phyloP scores from a whole-genome alignment of 306 rosid genomes.

The Casuarina glauca region DNA sequence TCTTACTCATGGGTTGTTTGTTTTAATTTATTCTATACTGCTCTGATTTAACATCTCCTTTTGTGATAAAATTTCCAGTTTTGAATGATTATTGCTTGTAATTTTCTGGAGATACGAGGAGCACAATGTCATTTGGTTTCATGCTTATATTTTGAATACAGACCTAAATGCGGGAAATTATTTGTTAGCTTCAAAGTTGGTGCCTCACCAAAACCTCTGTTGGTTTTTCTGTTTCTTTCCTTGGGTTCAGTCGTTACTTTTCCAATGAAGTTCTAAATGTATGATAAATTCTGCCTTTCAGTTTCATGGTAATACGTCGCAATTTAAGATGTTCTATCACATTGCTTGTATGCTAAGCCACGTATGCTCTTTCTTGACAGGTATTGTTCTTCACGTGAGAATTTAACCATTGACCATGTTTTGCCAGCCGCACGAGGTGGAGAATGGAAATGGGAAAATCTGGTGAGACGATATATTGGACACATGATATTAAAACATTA shows the following conservation, averaged over 20 bases:
- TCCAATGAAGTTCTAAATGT: neutral
- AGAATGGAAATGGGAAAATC: constrained; percentile 94
- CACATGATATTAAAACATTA: neutral
- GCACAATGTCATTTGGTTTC: neutral
- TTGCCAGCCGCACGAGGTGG: constrained; percentile 77
- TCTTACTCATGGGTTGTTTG: neutral
- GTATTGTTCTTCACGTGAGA: constrained; percentile 77
- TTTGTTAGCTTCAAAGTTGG: neutral
- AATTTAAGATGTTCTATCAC: neutral
- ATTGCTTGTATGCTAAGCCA: constrained; percentile 1
- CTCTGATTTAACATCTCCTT: neutral
- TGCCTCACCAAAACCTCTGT: neutral
- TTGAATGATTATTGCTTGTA: neutral
- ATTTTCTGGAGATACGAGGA: neutral
- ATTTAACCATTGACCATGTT: constrained; percentile 95
- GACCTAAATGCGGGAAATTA: neutral
- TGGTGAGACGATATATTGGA: constrained; percentile 49
- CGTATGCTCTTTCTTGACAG: constrained; percentile 44
- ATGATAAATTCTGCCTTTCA: neutral
- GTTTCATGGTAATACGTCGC: neutral
- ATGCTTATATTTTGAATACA: neutral
- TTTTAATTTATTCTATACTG: neutral
- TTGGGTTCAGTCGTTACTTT: neutral
- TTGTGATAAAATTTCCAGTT: neutral
- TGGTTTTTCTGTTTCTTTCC: neutral